Percentiles rank a stretch among this genome's conserved stretches.
Conservation (phyloP, 805 yeast genomes). For the Myxozyma sirexii region DNA sequence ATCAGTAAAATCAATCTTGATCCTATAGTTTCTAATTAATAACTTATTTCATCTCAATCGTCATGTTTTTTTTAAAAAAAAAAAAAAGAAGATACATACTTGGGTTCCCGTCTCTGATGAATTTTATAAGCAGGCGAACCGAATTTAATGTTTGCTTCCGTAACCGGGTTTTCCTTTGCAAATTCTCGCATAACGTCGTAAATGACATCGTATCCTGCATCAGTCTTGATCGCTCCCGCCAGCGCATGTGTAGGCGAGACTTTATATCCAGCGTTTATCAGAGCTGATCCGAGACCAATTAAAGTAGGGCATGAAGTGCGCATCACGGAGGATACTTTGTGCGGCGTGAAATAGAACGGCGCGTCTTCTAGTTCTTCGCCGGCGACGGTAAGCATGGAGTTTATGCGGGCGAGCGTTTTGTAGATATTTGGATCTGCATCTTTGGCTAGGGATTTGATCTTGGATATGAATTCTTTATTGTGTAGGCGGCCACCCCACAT, state of each 20-base stretch:
- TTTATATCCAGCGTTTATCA: conserved; percentile 79
- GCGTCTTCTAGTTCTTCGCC: conserved; percentile 61
- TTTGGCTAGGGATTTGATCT: conserved; percentile 58
- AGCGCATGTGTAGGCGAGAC: conserved; percentile 89
- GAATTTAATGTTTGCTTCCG: conserved; percentile 39
- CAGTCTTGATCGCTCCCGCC: conserved; percentile 82
- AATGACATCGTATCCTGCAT: conserved; percentile 81
- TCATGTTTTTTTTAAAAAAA: neutral
- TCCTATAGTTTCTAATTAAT: too few species aligned
- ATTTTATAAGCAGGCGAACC: conserved; percentile 42
- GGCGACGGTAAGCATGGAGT: conserved; percentile 92
- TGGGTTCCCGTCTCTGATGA: conserved; percentile 36
- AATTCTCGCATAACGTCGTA: conserved; percentile 75
- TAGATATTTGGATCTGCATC: conserved; percentile 58
- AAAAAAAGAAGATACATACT: neutral
- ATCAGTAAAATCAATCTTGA: conserved; percentile 55
- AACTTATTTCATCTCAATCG: conserved; percentile 31
- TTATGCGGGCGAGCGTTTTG: conserved; percentile 79
- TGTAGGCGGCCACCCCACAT: conserved; percentile 91
- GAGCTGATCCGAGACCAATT: conserved; percentile 69
- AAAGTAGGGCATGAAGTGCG: conserved; percentile 85
- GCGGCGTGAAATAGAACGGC: conserved; percentile 84
- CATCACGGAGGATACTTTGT: conserved; percentile 70
- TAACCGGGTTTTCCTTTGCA: conserved; percentile 51
- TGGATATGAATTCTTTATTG: conserved; percentile 63